Conservation (phyloP, 306 rosid genomes). For the Parietaria judaica region DNA sequence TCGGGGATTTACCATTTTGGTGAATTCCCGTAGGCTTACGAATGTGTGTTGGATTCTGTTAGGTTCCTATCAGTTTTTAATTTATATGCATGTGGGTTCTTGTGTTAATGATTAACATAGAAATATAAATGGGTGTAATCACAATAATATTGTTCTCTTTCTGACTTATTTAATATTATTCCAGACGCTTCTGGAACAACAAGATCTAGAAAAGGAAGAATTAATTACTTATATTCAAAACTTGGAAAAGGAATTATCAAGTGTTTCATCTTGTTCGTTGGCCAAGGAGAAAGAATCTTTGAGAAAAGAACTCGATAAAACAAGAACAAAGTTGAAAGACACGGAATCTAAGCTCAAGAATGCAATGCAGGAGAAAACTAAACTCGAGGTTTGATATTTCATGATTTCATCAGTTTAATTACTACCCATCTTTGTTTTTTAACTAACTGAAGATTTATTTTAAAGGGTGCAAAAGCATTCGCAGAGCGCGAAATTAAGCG, state of each 20-base stretch:
- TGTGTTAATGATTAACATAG: neutral
- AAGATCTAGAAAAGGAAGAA: slow-evolving; percentile 48
- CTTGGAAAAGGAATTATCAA: slow-evolving; percentile 60
- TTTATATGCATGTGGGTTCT: too few relatives aligned
- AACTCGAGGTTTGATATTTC: slow-evolving; percentile 60
- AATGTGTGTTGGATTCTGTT: too few relatives aligned
- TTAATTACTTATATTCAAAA: slow-evolving; percentile 47
- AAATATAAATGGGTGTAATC: neutral
- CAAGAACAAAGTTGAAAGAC: slow-evolving; percentile 62
- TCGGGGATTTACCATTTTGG: too few relatives aligned
- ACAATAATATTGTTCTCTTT: neutral
- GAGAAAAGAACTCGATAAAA: slow-evolving; percentile 79
- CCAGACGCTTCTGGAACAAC: slow-evolving; percentile 53
- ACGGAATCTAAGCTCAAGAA: slow-evolving; percentile 75
- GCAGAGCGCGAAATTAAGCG: slow-evolving; percentile 74
- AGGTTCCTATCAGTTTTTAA: too few relatives aligned
- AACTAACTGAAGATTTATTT: slow-evolving; percentile 11
- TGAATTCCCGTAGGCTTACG: too few relatives aligned
- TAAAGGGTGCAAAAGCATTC: slow-evolving; percentile 68
- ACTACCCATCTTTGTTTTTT: neutral
- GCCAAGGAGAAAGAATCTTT: slow-evolving; percentile 65
- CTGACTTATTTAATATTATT: slow-evolving; percentile 17
- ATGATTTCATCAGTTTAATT: slow-evolving; percentile 14
- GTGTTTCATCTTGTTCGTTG: slow-evolving; percentile 53
- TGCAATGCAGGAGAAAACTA: slow-evolving; percentile 76